A percentile compares a stretch with the other conserved stretches of the same genome.
Conservation (phyloP, 1,139 yeast genomes). For the Suhomyces taliae region DNA sequence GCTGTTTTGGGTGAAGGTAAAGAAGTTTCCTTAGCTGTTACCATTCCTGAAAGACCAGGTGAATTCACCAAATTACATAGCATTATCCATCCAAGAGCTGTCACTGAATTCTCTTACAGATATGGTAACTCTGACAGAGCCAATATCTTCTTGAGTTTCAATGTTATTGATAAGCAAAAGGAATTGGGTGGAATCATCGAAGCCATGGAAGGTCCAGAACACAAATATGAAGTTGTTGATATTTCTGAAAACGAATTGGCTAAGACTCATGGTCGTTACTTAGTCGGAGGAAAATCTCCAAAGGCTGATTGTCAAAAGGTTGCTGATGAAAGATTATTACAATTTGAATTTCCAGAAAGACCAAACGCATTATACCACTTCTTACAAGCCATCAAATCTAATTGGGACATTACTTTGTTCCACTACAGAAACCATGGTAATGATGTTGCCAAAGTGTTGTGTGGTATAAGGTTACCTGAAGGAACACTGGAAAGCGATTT, state of each 20-base stretch:
- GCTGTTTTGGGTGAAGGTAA: slow-evolving; percentile 97
- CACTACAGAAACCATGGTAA: slow-evolving; percentile 97
- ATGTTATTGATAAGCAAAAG: slow-evolving; percentile 69
- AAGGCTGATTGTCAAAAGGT: slow-evolving; percentile 41
- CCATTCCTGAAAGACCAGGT: slow-evolving; percentile 91
- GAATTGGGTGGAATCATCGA: slow-evolving; percentile 46
- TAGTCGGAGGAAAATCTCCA: slow-evolving; percentile 85
- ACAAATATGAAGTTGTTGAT: slow-evolving; percentile 68
- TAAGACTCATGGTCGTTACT: slow-evolving; percentile 91
- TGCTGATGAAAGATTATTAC: slow-evolving; percentile 70
- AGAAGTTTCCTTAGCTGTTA: slow-evolving; percentile 86
- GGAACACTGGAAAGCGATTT: slow-evolving; percentile 62
- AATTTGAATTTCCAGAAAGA: slow-evolving; percentile 95
- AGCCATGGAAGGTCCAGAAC: slow-evolving; percentile 37
- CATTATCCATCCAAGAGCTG: slow-evolving; percentile 78
- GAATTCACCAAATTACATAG: slow-evolving; percentile 76
- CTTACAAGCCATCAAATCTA: slow-evolving; percentile 64
- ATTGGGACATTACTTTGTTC: slow-evolving; percentile 92
- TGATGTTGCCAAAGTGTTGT: slow-evolving; percentile 87
- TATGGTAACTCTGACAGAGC: slow-evolving; percentile 59
- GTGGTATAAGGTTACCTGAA: slow-evolving; percentile 85
- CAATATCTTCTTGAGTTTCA: slow-evolving; percentile 82
- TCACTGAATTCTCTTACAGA: slow-evolving; percentile 93
- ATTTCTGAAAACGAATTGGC: slow-evolving; percentile 93
- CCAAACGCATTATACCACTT: slow-evolving; percentile 91